phyloP scores from a whole-genome alignment of 2,329 filamentous ascomycete genomes.

The Scorias spongiosa region DNA sequence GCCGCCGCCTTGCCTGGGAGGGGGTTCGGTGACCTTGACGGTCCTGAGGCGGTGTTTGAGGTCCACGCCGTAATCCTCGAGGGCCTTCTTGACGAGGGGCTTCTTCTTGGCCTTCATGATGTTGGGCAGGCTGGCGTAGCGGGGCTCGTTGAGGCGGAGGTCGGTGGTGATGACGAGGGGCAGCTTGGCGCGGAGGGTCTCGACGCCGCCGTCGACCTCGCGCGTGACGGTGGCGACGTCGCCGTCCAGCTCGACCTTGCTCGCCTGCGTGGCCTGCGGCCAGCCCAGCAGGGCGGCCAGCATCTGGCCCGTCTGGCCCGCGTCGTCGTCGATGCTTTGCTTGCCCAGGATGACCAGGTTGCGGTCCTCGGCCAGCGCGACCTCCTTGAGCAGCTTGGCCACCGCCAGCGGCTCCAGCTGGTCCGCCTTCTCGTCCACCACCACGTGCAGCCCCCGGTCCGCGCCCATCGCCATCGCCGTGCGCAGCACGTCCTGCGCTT shows the following conservation, averaged over 20 bases:
- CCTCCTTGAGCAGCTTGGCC: constrained; percentile 69
- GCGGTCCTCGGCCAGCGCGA: constrained; percentile 69
- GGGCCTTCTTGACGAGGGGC: constrained; percentile 79
- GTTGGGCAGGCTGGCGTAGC: constrained; percentile 89
- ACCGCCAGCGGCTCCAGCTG: constrained; percentile 82
- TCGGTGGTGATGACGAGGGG: constrained; percentile 94
- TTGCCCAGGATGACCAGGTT: constrained; percentile 93
- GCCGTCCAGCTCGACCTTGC: constrained; percentile 61
- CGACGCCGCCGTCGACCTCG: constrained; percentile 90
- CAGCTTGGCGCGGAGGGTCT: constrained; percentile 72
- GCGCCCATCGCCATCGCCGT: constrained; percentile 99
- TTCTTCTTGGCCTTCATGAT: constrained; percentile 99
- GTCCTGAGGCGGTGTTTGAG: constrained; percentile 67
- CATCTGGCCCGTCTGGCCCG: constrained; percentile 95
- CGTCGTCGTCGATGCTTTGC: constrained; percentile 96
- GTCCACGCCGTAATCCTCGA: constrained; percentile 69
- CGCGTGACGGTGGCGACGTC: constrained; percentile 63
- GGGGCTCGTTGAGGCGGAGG: constrained; percentile 81
- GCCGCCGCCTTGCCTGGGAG: constrained; percentile 74
- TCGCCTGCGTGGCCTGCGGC: constrained; percentile 89
- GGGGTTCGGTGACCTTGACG: constrained; percentile 78
- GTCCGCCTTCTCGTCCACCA: constrained; percentile 42
- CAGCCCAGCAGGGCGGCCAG: constrained; percentile 81
- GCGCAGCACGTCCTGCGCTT: constrained; percentile 74
- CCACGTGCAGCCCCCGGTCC: constrained; percentile 75